phyloP scores from a whole-genome alignment of 2,329 filamentous ascomycete species.

The Xylaria sp. region DNA sequence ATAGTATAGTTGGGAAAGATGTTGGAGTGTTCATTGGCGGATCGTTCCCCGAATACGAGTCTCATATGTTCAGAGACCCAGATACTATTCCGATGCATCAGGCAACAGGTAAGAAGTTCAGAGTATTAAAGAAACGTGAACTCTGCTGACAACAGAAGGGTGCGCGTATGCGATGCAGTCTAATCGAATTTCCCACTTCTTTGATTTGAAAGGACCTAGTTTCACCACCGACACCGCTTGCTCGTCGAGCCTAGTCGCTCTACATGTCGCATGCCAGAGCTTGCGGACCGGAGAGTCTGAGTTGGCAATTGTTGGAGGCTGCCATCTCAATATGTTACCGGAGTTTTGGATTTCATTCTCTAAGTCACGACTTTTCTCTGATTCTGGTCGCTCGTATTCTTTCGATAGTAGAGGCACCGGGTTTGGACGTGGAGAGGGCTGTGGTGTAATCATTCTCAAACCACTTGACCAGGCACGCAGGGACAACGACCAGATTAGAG shows the following conservation, averaged over 20 bases:
- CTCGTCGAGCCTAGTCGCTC: conserved; percentile 60
- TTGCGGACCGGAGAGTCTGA: conserved; percentile 58
- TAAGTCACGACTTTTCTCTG: conserved; percentile 60
- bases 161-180: conserved; percentile 63
- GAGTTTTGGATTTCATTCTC: conserved; percentile 60
- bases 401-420: conserved; percentile 64
- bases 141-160: conserved; percentile 47
- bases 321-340: conserved; percentile 59
- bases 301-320: conserved; percentile 59
- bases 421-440: conserved; percentile 70
- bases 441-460: conserved; percentile 66
- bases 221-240: conserved; percentile 64
- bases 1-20: conserved; percentile 58
- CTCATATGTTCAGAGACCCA: conserved; percentile 56
- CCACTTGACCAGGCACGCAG: conserved; percentile 63
- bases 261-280: conserved; percentile 62
- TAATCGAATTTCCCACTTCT: conserved; percentile 65
- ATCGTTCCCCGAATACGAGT: conserved; percentile 60
- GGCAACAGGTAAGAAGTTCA: conserved; percentile 55
- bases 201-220: conserved; percentile 64
- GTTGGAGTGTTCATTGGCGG: conserved; percentile 63
- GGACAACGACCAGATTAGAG: conserved; percentile 65
- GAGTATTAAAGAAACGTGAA: neutral
- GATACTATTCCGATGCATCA: conserved; percentile 63
- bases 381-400: conserved; percentile 62